A percentile compares a stretch with the other conserved stretches of the same genome.
phyloP scores from a whole-genome alignment of 257 asterid genomes.

The Salvia rosmarinus region DNA sequence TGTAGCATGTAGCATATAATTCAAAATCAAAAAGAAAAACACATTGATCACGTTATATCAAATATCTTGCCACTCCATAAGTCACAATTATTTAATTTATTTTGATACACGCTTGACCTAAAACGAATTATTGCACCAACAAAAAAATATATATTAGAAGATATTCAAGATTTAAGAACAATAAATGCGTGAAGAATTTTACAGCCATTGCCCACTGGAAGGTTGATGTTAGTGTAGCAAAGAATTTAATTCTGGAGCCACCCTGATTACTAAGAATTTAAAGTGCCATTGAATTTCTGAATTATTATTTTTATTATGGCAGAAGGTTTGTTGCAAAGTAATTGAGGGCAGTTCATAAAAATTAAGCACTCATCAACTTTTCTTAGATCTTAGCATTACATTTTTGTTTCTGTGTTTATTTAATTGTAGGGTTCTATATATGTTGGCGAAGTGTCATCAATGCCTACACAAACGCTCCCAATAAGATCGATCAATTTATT shows the following conservation, averaged over 20 bases:
- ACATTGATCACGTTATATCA: too few relatives aligned
- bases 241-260: conserved; percentile 33
- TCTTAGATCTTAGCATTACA: conserved; percentile 15
- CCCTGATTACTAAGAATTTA: conserved; percentile 25
- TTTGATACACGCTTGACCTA: too few relatives aligned
- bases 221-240: conserved; percentile 17
- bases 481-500: too few relatives aligned
- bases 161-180: too few relatives aligned
- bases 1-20: too few relatives aligned
- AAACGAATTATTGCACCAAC: too few relatives aligned
- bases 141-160: too few relatives aligned
- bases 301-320: background rate
- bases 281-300: conserved; percentile 27
- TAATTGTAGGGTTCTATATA: conserved; percentile 2
- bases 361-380: conserved; percentile 38
- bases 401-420: conserved; percentile 21
- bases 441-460: conserved; percentile 19
- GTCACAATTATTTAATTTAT: too few relatives aligned
- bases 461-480: too few relatives aligned
- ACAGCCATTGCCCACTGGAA: conserved; percentile 1
- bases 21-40: too few relatives aligned
- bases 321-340: conserved; percentile 42
- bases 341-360: conserved; percentile 30
- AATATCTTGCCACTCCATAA: too few relatives aligned
- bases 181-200: too few relatives aligned